Evolutionary conservation across 768 basidiomycete genomes (phyloP).

Genomic region (Galerina sulciceps): DNA sequence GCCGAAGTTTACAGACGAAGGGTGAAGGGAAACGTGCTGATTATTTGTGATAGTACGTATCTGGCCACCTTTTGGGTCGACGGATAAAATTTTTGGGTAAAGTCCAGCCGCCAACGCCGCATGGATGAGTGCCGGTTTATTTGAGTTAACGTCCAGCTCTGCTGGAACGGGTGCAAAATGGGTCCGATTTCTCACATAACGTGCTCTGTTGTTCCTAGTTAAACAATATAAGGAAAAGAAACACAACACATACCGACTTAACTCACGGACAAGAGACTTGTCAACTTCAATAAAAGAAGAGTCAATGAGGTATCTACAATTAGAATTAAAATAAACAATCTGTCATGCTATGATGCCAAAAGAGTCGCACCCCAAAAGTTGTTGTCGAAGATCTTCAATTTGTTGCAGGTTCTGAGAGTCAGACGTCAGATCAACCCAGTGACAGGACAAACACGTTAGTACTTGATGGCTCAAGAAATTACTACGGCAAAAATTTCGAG

Average conservation of each 20-base stretch:
- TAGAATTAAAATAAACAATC: conserved; percentile 2
- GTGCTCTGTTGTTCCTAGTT: conserved; percentile 50
- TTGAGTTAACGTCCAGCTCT: conserved; percentile 71
- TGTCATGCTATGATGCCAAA: neutral
- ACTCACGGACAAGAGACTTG: conserved; percentile 63
- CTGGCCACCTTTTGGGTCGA: conserved; percentile 65
- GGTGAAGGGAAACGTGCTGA: conserved; percentile 80
- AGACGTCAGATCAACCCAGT: neutral
- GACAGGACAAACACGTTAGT: conserved; percentile 20
- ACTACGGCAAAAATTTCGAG: conserved; percentile 76
- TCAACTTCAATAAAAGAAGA: conserved; percentile 82
- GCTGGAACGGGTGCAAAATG: conserved; percentile 79
- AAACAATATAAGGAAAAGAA: conserved; percentile 7
- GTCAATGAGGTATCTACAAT: conserved; percentile 80
- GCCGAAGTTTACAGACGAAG: conserved; percentile 89
- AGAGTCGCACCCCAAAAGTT: conserved; percentile 67
- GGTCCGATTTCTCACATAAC: conserved; percentile 73
- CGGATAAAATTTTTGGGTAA: conserved; percentile 85
- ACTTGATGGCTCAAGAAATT: conserved; percentile 88
- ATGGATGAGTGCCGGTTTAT: conserved; percentile 68
- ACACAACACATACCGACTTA: conserved; percentile 57
- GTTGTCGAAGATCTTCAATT: conserved; percentile 95
- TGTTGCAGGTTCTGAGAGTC: conserved; percentile 80
- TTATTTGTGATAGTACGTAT: conserved; percentile 85
- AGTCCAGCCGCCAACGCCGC: conserved; percentile 86